phyloP scores from a whole-genome alignment of 2,329 filamentous ascomycete genomes.

The Teratosphaeria viscida region DNA sequence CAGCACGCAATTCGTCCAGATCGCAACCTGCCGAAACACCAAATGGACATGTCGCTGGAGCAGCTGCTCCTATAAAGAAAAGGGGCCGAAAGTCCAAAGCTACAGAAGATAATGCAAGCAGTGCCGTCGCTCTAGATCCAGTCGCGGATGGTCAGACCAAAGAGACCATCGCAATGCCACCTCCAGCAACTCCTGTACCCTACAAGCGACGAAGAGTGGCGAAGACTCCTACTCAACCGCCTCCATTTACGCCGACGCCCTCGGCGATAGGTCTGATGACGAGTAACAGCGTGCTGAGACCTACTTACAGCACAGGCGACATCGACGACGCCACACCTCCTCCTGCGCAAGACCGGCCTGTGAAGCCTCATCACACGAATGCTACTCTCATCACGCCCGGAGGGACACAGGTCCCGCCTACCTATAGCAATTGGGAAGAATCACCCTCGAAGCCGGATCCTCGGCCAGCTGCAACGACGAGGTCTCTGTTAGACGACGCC shows the following conservation, averaged over 20 bases:
- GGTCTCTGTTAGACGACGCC: conserved; percentile 65
- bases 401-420: conserved; percentile 52
- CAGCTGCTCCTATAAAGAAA: conserved; percentile 11
- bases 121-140: conserved; percentile 7
- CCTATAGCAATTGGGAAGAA: conserved; percentile 29
- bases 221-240: conserved; percentile 17
- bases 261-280: conserved; percentile 39
- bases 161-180: conserved; percentile 18
- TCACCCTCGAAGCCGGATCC: conserved; percentile 26
- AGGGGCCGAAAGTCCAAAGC: conserved; percentile 14
- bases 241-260: conserved; percentile 39
- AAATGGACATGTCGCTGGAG: conserved; percentile 1
- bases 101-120: conserved; percentile 8
- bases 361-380: conserved; percentile 55
- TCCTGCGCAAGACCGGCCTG: conserved; percentile 41
- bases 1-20: conserved; percentile 33
- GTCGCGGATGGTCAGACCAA: conserved; percentile 4
- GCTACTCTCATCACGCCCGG: conserved; percentile 62
- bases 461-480: conserved; percentile 34
- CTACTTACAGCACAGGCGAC: conserved; percentile 31
- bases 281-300: conserved; percentile 18
- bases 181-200: conserved; percentile 16
- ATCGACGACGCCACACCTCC: conserved; percentile 26
- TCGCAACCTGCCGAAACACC: not conserved
- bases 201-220: conserved; percentile 20